Conservation (phyloP, 345 rosid genomes). For the Lagerstroemia speciosa region DNA sequence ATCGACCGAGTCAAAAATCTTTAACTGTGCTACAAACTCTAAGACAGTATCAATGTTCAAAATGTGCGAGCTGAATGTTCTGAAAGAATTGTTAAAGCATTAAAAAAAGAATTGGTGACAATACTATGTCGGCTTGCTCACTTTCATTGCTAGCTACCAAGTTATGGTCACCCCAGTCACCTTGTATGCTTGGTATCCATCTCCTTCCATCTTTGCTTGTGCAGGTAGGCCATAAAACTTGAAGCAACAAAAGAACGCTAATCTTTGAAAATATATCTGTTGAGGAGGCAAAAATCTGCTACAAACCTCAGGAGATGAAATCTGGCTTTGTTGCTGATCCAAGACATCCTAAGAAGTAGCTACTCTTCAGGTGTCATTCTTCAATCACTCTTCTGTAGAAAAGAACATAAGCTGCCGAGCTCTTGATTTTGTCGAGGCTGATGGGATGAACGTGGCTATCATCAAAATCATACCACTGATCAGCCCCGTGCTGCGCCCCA, state of each 20-base stretch:
- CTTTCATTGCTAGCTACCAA: constrained; percentile 3
- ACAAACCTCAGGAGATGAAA: not conserved
- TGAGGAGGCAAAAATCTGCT: constrained; percentile 2
- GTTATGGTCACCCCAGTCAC: constrained; percentile 8
- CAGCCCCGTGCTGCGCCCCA: constrained; percentile 71
- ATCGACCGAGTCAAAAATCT: not conserved
- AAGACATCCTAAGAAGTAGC: not conserved
- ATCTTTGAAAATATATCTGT: constrained; percentile 1
- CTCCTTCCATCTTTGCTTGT: constrained; percentile 9
- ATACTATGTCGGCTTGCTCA: constrained; percentile 5
- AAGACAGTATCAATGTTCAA: not conserved
- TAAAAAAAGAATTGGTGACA: constrained; percentile 8
- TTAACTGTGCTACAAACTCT: constrained; percentile 1
- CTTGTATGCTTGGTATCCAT: not conserved
- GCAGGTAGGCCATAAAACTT: not conserved
- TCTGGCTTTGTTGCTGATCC: not conserved
- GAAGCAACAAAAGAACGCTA: constrained; percentile 12
- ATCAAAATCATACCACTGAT: constrained; percentile 86
- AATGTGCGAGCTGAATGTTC: not conserved
- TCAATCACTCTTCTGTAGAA: constrained; percentile 83
- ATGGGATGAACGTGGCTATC: constrained; percentile 74
- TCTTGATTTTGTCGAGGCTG: constrained; percentile 75
- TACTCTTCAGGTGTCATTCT: constrained; percentile 13
- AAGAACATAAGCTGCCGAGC: constrained; percentile 91
- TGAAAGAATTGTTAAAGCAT: constrained; percentile 5